A percentile compares a stretch with the other conserved stretches of the same genome.
These are phyloP conservation scores for Gastrodia elata DNA, from an alignment of 106 monocot species.

Conservation along the genomic window DNA sequence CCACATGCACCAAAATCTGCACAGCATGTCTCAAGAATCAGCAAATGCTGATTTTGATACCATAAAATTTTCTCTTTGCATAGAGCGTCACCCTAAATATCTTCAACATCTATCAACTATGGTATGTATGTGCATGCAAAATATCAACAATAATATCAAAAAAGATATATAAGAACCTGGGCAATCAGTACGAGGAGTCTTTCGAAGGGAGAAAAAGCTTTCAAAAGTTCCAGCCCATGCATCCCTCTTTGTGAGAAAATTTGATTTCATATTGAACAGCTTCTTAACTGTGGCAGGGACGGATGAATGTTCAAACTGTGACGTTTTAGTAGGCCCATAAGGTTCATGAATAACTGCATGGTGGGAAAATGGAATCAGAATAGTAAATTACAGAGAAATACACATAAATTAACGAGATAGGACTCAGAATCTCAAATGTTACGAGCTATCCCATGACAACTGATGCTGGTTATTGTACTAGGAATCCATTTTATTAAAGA, in stretches of 20 bases:
- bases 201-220: slow-evolving; percentile 49
- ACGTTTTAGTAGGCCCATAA: slow-evolving; percentile 60
- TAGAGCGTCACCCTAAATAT: too few species aligned
- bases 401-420: background rate
- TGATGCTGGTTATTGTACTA: too few species aligned
- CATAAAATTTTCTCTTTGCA: too few species aligned
- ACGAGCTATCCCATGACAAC: too few species aligned
- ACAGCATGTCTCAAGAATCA: too few species aligned
- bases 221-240: slow-evolving; percentile 89
- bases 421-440: too few species aligned
- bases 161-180: slow-evolving; percentile 40
- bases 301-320: slow-evolving; percentile 83
- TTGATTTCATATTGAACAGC: slow-evolving; percentile 46
- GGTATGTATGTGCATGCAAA: too few species aligned
- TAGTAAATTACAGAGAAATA: background rate
- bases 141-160: background rate
- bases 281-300: slow-evolving; percentile 82
- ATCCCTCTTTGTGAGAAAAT: slow-evolving; percentile 65
- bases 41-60: too few species aligned
- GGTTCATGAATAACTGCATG: slow-evolving; percentile 74
- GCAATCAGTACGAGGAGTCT: slow-evolving; percentile 79
- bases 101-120: too few species aligned
- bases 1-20: too few species aligned
- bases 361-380: background rate
- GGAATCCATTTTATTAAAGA: too few species aligned